Percentiles rank a stretch among this genome's conserved stretches.
Conservation (phyloP, 2,329 filamentous ascomycete genomes). For the Botrytis cinerea region DNA sequence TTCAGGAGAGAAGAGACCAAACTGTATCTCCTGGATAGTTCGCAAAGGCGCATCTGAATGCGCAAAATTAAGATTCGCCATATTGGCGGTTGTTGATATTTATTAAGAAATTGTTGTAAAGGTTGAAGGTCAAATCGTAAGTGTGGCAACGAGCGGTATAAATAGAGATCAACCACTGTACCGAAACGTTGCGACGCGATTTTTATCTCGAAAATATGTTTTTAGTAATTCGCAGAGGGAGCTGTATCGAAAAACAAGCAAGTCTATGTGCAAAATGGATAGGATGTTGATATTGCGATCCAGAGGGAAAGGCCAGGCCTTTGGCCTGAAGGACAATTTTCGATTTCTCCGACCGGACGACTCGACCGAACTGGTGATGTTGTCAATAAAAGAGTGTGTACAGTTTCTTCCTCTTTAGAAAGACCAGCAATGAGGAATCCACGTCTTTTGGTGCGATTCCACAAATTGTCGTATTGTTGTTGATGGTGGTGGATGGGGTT, state of each 20-base stretch:
- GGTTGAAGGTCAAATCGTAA: conserved; percentile 15
- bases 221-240: conserved; percentile 19
- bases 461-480: conserved; percentile 27
- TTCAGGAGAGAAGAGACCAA: conserved; percentile 94
- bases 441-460: conserved; percentile 43
- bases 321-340: conserved; percentile 31
- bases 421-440: conserved; percentile 40
- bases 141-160: conserved; percentile 27
- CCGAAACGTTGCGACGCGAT: conserved; percentile 34
- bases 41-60: conserved; percentile 95
- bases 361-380: conserved; percentile 33
- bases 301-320: conserved; percentile 39
- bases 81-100: conserved; percentile 49
- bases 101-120: conserved; percentile 21
- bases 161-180: conserved; percentile 26
- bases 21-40: conserved; percentile 98
- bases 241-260: conserved; percentile 27
- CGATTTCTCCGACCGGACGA: conserved; percentile 32
- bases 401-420: conserved; percentile 40
- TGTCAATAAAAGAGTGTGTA: conserved; percentile 34
- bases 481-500: conserved; percentile 28
- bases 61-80: conserved; percentile 90
- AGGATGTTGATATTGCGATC: conserved; percentile 36
- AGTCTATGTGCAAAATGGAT: conserved; percentile 35
- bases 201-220: conserved; percentile 27